A percentile compares a stretch with the other conserved stretches of the same genome.
Evolutionary conservation across 1,284 basidiomycete species (phyloP).

Genomic region (Rhodotorula sp.): DNA sequence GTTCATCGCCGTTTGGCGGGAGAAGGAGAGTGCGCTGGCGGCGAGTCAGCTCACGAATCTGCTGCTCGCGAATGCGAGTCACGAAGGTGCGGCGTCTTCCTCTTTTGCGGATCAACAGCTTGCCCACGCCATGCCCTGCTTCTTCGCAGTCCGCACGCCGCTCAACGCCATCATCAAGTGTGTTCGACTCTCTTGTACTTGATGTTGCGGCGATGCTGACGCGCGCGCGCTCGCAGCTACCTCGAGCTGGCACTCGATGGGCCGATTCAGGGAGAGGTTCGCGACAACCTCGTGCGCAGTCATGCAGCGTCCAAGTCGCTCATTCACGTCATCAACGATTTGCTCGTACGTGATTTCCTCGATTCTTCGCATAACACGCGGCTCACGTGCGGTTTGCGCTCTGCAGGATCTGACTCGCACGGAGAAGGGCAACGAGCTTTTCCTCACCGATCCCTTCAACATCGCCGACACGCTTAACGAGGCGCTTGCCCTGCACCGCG

Average conservation of each 20-base stretch:
- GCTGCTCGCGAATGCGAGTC: constrained; percentile 81
- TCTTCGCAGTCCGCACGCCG: constrained; percentile 66
- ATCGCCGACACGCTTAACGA: constrained; percentile 67
- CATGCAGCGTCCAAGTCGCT: constrained; percentile 70
- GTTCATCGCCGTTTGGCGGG: constrained; percentile 72
- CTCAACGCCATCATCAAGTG: constrained; percentile 77
- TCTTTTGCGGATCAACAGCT: too few species aligned
- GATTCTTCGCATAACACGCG: constrained; percentile 2
- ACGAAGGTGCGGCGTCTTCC: constrained; percentile 63
- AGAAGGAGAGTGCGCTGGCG: constrained; percentile 76
- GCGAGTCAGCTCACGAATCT: constrained; percentile 77
- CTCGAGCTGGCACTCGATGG: constrained; percentile 82
- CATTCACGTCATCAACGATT: constrained; percentile 78
- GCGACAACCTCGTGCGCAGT: constrained; percentile 74
- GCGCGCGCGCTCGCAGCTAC: too few species aligned
- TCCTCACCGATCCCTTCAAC: constrained; percentile 80
- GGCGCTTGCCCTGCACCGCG: constrained; percentile 62
- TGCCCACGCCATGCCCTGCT: background rate
- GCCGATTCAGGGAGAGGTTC: constrained; percentile 71
- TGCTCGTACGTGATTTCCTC: constrained; percentile 57
- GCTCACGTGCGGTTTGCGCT: too few species aligned
- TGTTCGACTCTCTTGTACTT: too few species aligned
- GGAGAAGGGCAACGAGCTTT: constrained; percentile 76
- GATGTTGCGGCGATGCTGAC: too few species aligned
- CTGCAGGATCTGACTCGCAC: constrained; percentile 71